Evolutionary conservation across 345 rosid species (phyloP), one percentile per base, ranked within the genome.

Genomic region (Melastoma malabathricum): DNA sequence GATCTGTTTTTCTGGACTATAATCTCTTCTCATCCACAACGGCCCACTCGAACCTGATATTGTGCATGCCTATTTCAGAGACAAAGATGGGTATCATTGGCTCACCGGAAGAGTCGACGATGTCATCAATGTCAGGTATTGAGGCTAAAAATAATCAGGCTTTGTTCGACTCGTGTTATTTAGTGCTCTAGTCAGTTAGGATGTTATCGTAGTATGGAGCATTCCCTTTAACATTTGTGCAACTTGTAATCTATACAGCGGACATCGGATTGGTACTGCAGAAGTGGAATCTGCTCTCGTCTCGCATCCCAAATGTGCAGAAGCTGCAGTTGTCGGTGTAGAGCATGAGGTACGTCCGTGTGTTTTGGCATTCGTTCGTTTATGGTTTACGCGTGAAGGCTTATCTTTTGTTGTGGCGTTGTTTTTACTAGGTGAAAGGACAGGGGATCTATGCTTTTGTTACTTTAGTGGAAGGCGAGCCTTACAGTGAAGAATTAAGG

Each of bases 241-340:
- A 50, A 34, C 46, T 57, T 25, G n/a, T 61, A 13, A 25, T 64
- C 50, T 69, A 29, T 67, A 66, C 71, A 90, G 98, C 59, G 98
- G 98, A 48, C 98, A 87, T 74, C 96, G 98, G 46, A 92, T 92
- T 15, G 98, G 98, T 62, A 92, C 98, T 47, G 98, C 93, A 31
- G 98, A 92, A 75, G 95, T 92, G 38, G 98, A 92, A 75, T 92
- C 98, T 73, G 98, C 98, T 62, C 78, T 92, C 52, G 98, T 83
- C 52, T 92, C 87, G 17, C 95, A 90, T 74, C 93, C 95, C 17
- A 82, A 84, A 18, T 92, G 98, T 64, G 87, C 96, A 23, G 98
- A 92, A 68, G 98, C 96, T 66, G 98, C 98, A 58, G 96, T 92
- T 50, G 96, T 87, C 62, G 89, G 87, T 52, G 54, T 87, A 58